phyloP scores from a whole-genome alignment of 305 asterid genomes.

The Solanum hybrid region DNA sequence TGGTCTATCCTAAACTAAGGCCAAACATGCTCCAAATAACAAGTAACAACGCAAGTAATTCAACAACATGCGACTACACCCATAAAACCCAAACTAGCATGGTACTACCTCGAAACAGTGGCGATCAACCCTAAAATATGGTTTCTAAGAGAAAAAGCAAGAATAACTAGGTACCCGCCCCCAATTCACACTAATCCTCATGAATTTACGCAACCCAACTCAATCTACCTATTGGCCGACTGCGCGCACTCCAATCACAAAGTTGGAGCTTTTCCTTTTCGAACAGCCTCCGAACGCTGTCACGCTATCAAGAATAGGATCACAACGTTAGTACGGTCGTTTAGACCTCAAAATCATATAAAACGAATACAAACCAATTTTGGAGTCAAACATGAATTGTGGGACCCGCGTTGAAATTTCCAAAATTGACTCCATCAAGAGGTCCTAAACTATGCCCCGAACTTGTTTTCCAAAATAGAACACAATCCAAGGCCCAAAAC shows the following conservation, averaged over 20 bases:
- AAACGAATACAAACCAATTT: too few relatives aligned
- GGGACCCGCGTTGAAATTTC: neutral
- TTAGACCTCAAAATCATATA: neutral
- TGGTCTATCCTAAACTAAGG: neutral
- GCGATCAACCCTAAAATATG: neutral
- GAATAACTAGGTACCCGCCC: neutral
- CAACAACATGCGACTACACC: neutral
- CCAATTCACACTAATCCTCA: neutral
- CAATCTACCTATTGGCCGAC: neutral
- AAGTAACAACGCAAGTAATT: neutral
- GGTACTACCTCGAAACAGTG: neutral
- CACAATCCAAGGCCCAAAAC: neutral
- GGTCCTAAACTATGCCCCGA: neutral
- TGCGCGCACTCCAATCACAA: neutral
- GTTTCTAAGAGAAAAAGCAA: too few relatives aligned
- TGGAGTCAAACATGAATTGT: neutral
- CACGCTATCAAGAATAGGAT: neutral
- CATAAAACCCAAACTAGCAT: neutral
- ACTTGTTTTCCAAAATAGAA: neutral
- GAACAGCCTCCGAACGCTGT: neutral
- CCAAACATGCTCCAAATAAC: neutral
- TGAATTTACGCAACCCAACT: neutral
- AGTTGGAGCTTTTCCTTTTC: neutral
- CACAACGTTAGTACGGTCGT: neutral
- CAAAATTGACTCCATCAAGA: neutral